Base-by-base conservation (phyloP, 495 filamentous ascomycete genomes). In the Durotheca rogersii region DNA sequence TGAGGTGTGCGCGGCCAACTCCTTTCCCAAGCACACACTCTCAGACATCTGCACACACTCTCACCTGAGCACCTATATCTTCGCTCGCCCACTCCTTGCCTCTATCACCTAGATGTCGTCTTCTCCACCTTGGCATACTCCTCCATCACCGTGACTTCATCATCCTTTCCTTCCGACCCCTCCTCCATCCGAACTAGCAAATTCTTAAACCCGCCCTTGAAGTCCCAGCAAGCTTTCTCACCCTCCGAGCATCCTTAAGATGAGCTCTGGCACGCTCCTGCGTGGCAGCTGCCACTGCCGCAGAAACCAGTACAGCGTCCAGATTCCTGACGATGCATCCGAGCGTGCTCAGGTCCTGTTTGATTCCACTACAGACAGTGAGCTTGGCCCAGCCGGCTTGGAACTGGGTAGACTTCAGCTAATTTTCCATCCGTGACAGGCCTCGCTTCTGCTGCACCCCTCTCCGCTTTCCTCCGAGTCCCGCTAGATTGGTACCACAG, bases 231-330 rank as follows among this genome's bases (percentile, higher is more conserved):
- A n/a, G n/a, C n/a, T n/a, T n/a, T 33, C 27, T 31, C 11, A 2
- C 11, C 14, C 15, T 33, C 35, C 11, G 11, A 30, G 12, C 14
- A 18, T 25, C 4, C n/a, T n/a, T 18, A 58, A 43, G 34, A 58
- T 50, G 56, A 46, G 29, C 35, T 50, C 56, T 11, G 49, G 36
- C 9, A 39, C 55, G 40, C 39, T 27, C 21, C 73, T 96, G 18
- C 78, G 75, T 42, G 90, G 90, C 47, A 77, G 83, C 62, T 96
- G 90, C 69, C 81, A 84, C 18, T 96, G 90, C 67, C 89, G 89
- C 31, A 83, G 90, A 20, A 95, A 92, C 61, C 78, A 83, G 52
- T 96, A 94, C 67, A 74, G 80, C 12, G 81, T 96, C 47, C 67
- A 77, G 19, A 74, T 90, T 20, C 89, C 90, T 2, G 55, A 71